Evolutionary conservation across 1,139 yeast genomes (phyloP), one percentile per base, ranked within the genome.

Genomic region (Taphrina betulina): DNA sequence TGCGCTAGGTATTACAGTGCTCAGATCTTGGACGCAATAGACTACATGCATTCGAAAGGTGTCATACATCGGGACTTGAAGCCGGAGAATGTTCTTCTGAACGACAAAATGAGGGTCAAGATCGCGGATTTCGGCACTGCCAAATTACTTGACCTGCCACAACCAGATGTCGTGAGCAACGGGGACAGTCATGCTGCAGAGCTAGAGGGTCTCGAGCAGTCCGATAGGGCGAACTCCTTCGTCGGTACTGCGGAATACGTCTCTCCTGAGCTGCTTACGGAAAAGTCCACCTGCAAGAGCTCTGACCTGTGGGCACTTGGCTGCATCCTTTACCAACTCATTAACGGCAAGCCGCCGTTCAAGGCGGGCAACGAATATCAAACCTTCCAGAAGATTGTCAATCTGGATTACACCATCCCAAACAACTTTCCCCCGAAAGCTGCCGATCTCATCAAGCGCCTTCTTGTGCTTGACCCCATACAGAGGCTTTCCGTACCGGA

Each of bases 121-220:
- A 79, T 94, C 57, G 92, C 98, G n/a, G 99, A 94, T 71, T 94
- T 94, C 70, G 99, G 99, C 23, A 94, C 98, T 1, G 98, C 98
- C 1, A 90, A 89, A 68, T 72, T 94, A 31, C 71, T 92, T 52
- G 82, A 56, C 12, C n/a, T 55, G 23, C 63, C 63, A 8, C 41
- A 48, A 17, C 37, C 56, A 8, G 34, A 76, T 10, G 71, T 68
- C 23, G 76, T 77, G 45, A 75, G 69, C 35, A 77, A 72, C 22
- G 63, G 71, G 58, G 58, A 74, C 63, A 73, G 73, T 12, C 75
- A 73, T 41, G 82, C 78, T 65, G 63, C 60, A 43, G 58, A 37
- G 40, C 45, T 31, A 29, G 52, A 56, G 2, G 54, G 57, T n/a
- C 31, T 41, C 35, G 28, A 80, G n/a, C 65, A 72, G 16, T 80